These are phyloP conservation scores for Escovopsis sp. DNA, from an alignment of 2,329 filamentous ascomycete genomes.

Conservation along the genomic window DNA sequence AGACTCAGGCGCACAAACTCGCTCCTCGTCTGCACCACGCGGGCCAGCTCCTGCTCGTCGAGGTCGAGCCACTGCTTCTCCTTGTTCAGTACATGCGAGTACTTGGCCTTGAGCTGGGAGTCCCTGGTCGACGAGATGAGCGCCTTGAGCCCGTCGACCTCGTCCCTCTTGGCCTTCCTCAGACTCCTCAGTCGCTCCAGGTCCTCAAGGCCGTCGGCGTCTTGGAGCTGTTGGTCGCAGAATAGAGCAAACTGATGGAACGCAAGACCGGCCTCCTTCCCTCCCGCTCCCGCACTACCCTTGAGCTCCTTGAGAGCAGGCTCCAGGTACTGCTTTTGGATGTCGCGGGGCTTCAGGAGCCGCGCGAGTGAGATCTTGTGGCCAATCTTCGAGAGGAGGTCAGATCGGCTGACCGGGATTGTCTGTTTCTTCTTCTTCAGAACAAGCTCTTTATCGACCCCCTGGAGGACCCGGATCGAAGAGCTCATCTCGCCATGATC, in stretches of 20 bases:
- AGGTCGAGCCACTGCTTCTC: constrained; percentile 84
- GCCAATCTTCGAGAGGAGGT: constrained; percentile 74
- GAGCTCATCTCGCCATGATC: constrained; percentile 80
- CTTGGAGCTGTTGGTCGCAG: constrained; percentile 87
- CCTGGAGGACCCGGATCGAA: constrained; percentile 78
- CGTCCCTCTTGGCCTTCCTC: constrained; percentile 64
- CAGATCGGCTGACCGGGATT: constrained; percentile 57
- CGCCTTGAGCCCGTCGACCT: constrained; percentile 59
- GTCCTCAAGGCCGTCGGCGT: constrained; percentile 72
- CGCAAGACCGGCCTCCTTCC: constrained; percentile 68
- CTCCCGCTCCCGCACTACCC: constrained; percentile 38
- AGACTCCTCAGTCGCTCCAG: constrained; percentile 67
- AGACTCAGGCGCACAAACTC: constrained; percentile 79
- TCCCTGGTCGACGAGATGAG: constrained; percentile 37
- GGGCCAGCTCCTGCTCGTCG: constrained; percentile 73
- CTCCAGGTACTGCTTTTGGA: constrained; percentile 73
- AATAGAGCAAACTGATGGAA: constrained; percentile 93
- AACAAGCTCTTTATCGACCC: constrained; percentile 45
- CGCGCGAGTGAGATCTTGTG: constrained; percentile 81
- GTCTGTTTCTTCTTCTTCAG: constrained; percentile 45
- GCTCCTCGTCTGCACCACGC: constrained; percentile 60
- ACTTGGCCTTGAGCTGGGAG: constrained; percentile 37
- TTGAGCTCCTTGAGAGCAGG: constrained; percentile 73
- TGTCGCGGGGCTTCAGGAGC: constrained; percentile 79
- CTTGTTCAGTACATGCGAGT: constrained; percentile 49